Evolutionary conservation across 2,329 filamentous ascomycete genomes (phyloP), one percentile per base, ranked within the genome.

Genomic region (Calonectria naviculata): DNA sequence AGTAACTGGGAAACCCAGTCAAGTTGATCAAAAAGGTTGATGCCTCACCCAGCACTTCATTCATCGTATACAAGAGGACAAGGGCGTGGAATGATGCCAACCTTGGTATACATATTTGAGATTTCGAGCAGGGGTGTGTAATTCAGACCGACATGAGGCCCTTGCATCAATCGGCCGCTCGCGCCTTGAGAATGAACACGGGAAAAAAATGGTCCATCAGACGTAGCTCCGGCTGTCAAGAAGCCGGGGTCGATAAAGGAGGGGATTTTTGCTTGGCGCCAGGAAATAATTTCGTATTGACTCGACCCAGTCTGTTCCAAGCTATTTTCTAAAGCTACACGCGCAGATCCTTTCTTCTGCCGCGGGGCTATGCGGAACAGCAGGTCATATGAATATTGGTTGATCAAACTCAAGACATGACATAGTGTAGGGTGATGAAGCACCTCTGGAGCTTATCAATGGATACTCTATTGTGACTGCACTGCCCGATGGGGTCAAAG

Each of bases 61-160:
- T 24, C 52, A 36, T 38, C 5, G 24, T 19, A 19, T 17, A 42
- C 10, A 21, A 36, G 17, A 24, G 52, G 12, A 8, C 19, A 10
- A 15, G 19, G 26, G 8, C 13, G 21, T 10, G n/a, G 13, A 38
- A 58, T 26, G 15, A n/a, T 38, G 13, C 13, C 17, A 31, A 15
- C 17, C 15, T 7, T n/a, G n/a, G 7, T 28, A 19, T 54, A 21
- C 31, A 24, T 24, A 46, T n/a, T 19, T 38, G 52, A n/a, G 19
- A 38, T 58, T 58, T 17, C 52, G 34, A 2, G 26, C 62, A 65
- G 61, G 67, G 67, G 42, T 42, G 26, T 42, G 46, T 41, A 65
- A 61, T 49, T 31, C 42, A 54, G 61, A 65, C 42, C n/a, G 38
- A 44, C 34, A 46, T 46, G 28, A 46, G 52, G 38, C 31, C 56